Evolutionary conservation across 1,139 yeast genomes (phyloP), one percentile per base, ranked within the genome.

Genomic region (Martiniozyma asiatica): DNA sequence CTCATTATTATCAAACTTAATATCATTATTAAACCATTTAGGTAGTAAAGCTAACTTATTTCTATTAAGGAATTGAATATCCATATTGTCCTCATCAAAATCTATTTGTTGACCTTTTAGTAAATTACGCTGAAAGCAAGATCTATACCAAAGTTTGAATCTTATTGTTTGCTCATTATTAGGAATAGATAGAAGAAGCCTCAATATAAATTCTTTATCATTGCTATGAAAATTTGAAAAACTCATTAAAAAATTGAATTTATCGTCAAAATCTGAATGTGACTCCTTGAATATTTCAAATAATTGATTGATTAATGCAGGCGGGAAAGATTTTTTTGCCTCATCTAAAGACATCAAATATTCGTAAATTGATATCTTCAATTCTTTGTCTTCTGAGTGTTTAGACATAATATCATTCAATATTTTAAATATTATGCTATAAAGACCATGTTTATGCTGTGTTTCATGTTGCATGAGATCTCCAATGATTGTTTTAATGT

Each of bases 71-170:
- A 8, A 4, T 14, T 21, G 15, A 10, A 30, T 13, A 8, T 29
- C 20, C 5, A 14, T 13, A 17, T 29, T 20, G 6, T 11, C 5
- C 5, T 10, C 14, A 13, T 25, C 32, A 25, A 25, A 20, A 14
- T 15, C 17, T 8, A 25, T 6, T n/a, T 18, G 5, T 14, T 14
- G 8, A 14, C 18, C 18, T 8, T 24, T 34, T 12, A 39, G 16
- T 12, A 26, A 22, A n/a, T 33, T 32, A 12, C 29, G 22, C 7
- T 30, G 20, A 19, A 27, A 35, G 20, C 39, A 36, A 23, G 19
- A 30, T n/a, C 25, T 16, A 20, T 23, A 34, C 39, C 39, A 36
- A 11, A 36, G 22, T 21, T 26, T 27, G 10, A 36, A 36, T 22
- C 22, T 34, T 15, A 35, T 14, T 5, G n/a, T n/a, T n/a, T n/a